Evolutionary conservation across 176 grass and related monocot genomes (phyloP), one percentile per base, ranked within the genome.

Genomic region (Guadua angustifolia): DNA sequence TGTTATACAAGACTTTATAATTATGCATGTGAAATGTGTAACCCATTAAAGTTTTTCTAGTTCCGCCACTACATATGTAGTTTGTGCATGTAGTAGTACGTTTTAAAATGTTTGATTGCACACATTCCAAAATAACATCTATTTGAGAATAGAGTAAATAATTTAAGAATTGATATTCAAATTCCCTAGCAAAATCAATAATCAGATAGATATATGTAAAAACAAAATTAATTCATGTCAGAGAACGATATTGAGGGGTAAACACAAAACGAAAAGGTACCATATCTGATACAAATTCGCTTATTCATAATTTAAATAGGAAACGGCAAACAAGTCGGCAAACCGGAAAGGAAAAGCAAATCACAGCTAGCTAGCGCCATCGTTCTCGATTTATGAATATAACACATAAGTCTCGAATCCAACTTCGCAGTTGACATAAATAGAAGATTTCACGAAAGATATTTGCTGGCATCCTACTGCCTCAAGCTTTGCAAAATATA

Each of bases 401-500:
- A 42, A 42, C 26, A 7, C 74, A 39, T 58, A 55, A 75, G 73
- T 75, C 71, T 26, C 59, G 15, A 58, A 13, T 80, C 38, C 24
- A 42, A 21, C 36, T 81, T 59, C 16, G 19, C 60, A 74, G 44
- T 32, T 42, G 52, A 68, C 12, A 24, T 5, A 46, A 68, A 59
- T 77, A 47, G 8, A 56, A 13, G 29, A 66, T 4, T 32, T 19
- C 22, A 25, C 18, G 1, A 75, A 35, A 63, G 52, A 69, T 43
- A 56, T 8, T 58, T 7, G 40, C 6, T 10, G 7, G 1, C 49
- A 21, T 4, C 45, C 71, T 87, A 92, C 75, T 80, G 91, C 76
- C 87, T 89, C 81, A 92, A 78, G 71, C 86, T 92, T 13, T 92
- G 91, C 75, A 92, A 18, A 50, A 92, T 92, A 70, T 92, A 92